A percentile compares a stretch with the other conserved stretches of the same genome.
Evolutionary conservation across 2,329 filamentous ascomycete species (phyloP).

Genomic region (Ophiostoma sp.): DNA sequence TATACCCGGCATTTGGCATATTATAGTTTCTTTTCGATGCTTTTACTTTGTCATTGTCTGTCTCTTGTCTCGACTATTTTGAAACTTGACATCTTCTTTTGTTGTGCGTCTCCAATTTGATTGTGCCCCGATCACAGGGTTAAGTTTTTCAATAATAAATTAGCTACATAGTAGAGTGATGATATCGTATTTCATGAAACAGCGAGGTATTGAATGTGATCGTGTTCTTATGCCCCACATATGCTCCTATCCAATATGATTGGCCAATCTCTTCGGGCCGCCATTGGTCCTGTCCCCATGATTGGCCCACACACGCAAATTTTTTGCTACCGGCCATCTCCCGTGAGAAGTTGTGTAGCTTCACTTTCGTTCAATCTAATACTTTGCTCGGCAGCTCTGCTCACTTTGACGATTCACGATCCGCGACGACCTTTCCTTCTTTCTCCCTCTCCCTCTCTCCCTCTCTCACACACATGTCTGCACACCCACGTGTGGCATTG

Average conservation of each 20-base stretch:
- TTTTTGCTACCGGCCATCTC: not conserved
- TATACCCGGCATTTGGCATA: constrained; percentile 9
- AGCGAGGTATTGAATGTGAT: too few species aligned
- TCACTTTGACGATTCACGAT: not conserved
- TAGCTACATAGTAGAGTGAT: too few species aligned
- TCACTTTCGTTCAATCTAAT: not conserved
- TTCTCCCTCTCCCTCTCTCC: not conserved
- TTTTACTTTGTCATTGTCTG: not conserved
- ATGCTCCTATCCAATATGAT: not conserved
- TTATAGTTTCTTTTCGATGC: not conserved
- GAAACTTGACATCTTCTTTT: not conserved
- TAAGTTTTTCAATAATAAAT: too few species aligned
- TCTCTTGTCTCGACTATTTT: not conserved
- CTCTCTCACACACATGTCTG: not conserved
- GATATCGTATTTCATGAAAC: too few species aligned
- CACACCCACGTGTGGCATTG: constrained; percentile 18
- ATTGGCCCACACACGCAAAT: constrained; percentile 12
- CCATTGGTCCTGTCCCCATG: constrained; percentile 8
- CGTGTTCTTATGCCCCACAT: not conserved
- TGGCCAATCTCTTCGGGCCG: constrained; percentile 13
- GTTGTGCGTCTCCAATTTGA: not conserved
- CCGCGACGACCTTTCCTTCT: not conserved
- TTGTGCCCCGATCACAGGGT: not conserved
- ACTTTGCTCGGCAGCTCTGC: not conserved
- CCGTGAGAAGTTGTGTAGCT: not conserved